phyloP scores from a whole-genome alignment of 345 rosid species.

The Firmiana major region DNA sequence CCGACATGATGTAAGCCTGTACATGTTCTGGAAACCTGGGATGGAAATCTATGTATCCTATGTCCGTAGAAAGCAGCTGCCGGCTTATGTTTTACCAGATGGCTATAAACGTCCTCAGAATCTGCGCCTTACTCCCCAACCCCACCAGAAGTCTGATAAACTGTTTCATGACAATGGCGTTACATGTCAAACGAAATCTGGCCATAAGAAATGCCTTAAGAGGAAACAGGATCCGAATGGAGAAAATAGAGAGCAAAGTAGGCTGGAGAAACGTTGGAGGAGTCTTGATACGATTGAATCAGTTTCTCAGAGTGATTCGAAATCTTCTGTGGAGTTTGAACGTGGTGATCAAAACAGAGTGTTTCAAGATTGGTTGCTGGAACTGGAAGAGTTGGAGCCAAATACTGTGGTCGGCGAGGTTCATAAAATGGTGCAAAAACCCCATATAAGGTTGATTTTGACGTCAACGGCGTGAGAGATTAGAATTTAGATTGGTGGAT shows the following conservation, averaged over 20 bases:
- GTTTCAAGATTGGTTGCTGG: constrained; percentile 24
- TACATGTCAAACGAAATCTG: constrained; percentile 24
- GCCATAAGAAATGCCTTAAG: constrained; percentile 36
- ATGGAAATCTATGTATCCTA: constrained; percentile 70
- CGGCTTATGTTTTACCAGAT: constrained; percentile 50
- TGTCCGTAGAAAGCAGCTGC: constrained; percentile 59
- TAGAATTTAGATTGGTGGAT: not conserved
- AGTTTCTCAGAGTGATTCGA: constrained; percentile 35
- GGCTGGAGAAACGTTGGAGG: constrained; percentile 28
- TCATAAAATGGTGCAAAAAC: constrained; percentile 32
- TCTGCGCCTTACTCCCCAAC: constrained; percentile 19
- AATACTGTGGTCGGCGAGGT: constrained; percentile 28
- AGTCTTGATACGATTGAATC: constrained; percentile 29
- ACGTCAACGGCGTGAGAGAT: constrained; percentile 30
- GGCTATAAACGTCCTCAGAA: constrained; percentile 38
- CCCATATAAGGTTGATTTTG: constrained; percentile 43
- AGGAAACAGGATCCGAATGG: constrained; percentile 35
- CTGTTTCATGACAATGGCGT: constrained; percentile 26
- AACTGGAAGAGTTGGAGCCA: constrained; percentile 42
- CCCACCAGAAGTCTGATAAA: constrained; percentile 29
- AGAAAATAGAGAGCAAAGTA: constrained; percentile 21
- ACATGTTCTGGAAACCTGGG: constrained; percentile 65
- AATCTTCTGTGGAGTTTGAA: constrained; percentile 25
- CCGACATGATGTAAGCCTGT: constrained; percentile 43
- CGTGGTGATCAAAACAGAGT: constrained; percentile 16